Evolutionary conservation across 805 yeast genomes (phyloP).

Genomic region (Myxozyma kluyveri): DNA sequence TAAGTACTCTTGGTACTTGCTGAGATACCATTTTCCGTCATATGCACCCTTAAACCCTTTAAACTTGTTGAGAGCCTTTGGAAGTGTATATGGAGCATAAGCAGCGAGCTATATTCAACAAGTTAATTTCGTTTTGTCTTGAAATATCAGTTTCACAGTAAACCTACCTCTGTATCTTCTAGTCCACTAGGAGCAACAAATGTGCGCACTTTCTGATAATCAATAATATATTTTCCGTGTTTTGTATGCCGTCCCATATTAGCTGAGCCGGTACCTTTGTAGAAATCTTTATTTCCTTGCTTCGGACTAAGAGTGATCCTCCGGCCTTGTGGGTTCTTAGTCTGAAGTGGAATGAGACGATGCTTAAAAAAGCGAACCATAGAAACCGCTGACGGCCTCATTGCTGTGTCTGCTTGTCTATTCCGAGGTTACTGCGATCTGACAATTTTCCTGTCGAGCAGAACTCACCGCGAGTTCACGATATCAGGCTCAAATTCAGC

Average conservation of each 20-base stretch:
- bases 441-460: too few relatives aligned
- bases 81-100: slow-evolving; percentile 70
- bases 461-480: too few relatives aligned
- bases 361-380: slow-evolving; percentile 11
- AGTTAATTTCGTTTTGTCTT: too few relatives aligned
- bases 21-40: slow-evolving; percentile 70
- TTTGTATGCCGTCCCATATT: slow-evolving; percentile 82
- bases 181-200: slow-evolving; percentile 71
- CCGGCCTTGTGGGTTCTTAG: slow-evolving; percentile 4
- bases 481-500: too few relatives aligned
- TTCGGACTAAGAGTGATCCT: slow-evolving; percentile 75
- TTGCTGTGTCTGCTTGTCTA: not conserved
- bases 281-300: slow-evolving; percentile 89
- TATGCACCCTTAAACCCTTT: slow-evolving; percentile 73
- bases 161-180: slow-evolving; percentile 31
- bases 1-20: slow-evolving; percentile 71
- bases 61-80: slow-evolving; percentile 64
- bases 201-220: slow-evolving; percentile 85
- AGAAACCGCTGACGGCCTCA: slow-evolving; percentile 7
- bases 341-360: slow-evolving; percentile 12
- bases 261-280: slow-evolving; percentile 94
- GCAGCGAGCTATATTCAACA: slow-evolving; percentile 62
- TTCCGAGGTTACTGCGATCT: not conserved
- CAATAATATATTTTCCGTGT: slow-evolving; percentile 69
- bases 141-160: too few relatives aligned